Evolutionary conservation across 495 filamentous ascomycete genomes (phyloP), one percentile per base, ranked within the genome.

Genomic region (Penicillium daleae): DNA sequence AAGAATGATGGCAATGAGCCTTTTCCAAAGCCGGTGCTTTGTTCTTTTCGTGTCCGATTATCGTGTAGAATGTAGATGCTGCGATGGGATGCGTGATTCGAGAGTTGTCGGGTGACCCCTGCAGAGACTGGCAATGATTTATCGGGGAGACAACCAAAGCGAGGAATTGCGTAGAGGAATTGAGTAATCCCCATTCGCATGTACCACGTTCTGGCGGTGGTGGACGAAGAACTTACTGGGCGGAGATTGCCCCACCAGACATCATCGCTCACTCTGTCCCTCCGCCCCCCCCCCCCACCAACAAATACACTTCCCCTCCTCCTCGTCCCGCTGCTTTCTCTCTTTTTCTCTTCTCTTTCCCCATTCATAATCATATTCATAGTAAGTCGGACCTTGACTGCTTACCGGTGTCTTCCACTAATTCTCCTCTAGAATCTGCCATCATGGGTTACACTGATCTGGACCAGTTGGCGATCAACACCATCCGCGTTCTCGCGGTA

Each of bases 401-500:
- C 44, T 42, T 56, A 17, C 56, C 50, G 15, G 53, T 37, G 66
- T 65, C 70, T 72, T 66, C 63, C 49, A 67, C 71, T 67, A 35
- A 66, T 40, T 19, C 27, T 9, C 21, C 49, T 46, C 52, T 63
- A 81, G 70, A 75, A 74, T 68, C 67, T 71, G 80, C 80, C 80
- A 96, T 82, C 80, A 99, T 99, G 95, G 87, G 86, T 81, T 97
- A 89, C 85, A 82, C 82, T 69, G 88, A 99, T 71, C 72, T 86
- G 70, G 95, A 99, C 76, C 81, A 89, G 83, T 86, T 92, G 76
- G 90, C 90, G 71, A 90, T 99, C 80, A 98, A 98, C 89, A 96
- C 94, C 75, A 98, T 98, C 82, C 92, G 96, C 76, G 74, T 92
- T 71, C 87, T 99, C 68, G 94, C 95, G 67, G 95, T 99, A 90